phyloP scores from a whole-genome alignment of 2,329 filamentous ascomycete species.

The Penicillium aurantiogriseum region DNA sequence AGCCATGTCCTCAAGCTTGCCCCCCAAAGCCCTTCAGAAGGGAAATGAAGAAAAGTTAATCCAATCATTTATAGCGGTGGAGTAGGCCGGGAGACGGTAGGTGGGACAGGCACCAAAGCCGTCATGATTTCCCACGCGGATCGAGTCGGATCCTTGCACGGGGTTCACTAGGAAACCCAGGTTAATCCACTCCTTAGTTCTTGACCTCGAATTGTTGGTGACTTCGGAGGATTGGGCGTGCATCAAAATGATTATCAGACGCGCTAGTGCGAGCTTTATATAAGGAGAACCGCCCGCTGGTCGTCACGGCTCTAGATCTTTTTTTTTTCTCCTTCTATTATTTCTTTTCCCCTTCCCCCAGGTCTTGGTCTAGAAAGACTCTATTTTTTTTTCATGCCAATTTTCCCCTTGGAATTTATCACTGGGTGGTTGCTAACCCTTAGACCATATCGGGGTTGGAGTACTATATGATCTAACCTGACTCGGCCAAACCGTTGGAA shows the following conservation, averaged over 20 bases:
- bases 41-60: constrained; percentile 11
- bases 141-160: constrained; percentile 29
- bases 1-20: background rate
- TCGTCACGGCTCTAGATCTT: constrained; percentile 10
- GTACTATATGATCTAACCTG: constrained; percentile 26
- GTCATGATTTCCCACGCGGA: constrained; percentile 27
- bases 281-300: constrained; percentile 23
- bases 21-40: constrained; percentile 1
- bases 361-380: background rate
- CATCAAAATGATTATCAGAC: constrained; percentile 26
- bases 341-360: background rate
- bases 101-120: constrained; percentile 31
- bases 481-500: constrained; percentile 29
- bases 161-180: constrained; percentile 15
- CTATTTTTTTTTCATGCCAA: background rate
- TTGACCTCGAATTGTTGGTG: constrained; percentile 3
- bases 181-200: constrained; percentile 6
- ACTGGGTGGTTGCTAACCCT: background rate
- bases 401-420: background rate
- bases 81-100: constrained; percentile 23
- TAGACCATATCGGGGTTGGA: constrained; percentile 9
- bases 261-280: constrained; percentile 28
- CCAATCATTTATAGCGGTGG: constrained; percentile 21
- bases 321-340: constrained; percentile 4
- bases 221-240: constrained; percentile 21